Conservation (phyloP, 805 yeast genomes). For the Lachancea thermotolerans region DNA sequence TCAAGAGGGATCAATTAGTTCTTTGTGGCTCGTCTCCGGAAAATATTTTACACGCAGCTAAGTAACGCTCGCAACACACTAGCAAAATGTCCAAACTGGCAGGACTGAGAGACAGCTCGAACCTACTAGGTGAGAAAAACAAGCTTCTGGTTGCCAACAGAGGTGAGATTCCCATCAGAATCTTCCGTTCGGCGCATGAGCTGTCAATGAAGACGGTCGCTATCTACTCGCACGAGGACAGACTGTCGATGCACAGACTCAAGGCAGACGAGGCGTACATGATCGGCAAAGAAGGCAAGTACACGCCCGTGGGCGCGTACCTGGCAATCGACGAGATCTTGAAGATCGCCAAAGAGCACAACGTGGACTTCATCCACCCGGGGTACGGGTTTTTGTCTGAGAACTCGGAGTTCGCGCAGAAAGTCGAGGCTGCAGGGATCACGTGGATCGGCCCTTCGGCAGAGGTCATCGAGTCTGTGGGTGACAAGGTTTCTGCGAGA, state of each 20-base stretch:
- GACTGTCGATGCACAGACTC: constrained; percentile 88
- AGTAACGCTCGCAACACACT: neutral
- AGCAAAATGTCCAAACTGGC: constrained; percentile 13
- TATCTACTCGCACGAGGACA: constrained; percentile 91
- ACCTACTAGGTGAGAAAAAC: constrained; percentile 35
- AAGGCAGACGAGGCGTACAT: constrained; percentile 93
- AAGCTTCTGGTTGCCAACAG: constrained; percentile 76
- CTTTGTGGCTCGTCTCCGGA: too few relatives aligned
- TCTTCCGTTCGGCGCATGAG: constrained; percentile 96
- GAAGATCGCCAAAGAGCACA: constrained; percentile 68
- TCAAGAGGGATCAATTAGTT: too few relatives aligned
- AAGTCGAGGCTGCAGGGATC: constrained; percentile 84
- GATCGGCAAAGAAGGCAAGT: constrained; percentile 84
- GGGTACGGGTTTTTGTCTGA: constrained; percentile 90
- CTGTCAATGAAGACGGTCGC: constrained; percentile 96
- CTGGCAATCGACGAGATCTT: constrained; percentile 93
- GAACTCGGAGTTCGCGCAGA: constrained; percentile 87
- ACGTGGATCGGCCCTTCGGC: constrained; percentile 95
- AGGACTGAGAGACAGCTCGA: constrained; percentile 30
- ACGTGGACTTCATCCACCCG: constrained; percentile 84
- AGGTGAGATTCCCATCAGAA: constrained; percentile 81
- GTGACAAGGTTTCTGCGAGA: constrained; percentile 96
- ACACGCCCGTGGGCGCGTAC: constrained; percentile 92
- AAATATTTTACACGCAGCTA: too few relatives aligned
- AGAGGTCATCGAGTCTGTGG: constrained; percentile 84